Evolutionary conservation across 345 rosid genomes (phyloP).

Genomic region (Eucalyptus cloeziana): DNA sequence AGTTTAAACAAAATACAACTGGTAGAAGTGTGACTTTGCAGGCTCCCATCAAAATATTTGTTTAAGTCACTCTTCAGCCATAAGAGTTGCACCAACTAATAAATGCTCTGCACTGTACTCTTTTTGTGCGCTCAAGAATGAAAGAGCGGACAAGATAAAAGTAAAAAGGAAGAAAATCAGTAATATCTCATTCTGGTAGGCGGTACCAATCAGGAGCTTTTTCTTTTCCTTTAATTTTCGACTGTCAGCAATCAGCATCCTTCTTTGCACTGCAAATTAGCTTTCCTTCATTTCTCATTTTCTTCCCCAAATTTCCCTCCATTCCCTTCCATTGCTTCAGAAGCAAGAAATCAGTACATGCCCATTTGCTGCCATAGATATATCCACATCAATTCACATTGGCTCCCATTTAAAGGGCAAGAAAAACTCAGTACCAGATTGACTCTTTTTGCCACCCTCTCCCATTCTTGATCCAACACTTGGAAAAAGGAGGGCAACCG

Average conservation of each 20-base stretch:
- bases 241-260: slow-evolving; percentile 1
- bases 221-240: slow-evolving; percentile 18
- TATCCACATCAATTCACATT: not conserved
- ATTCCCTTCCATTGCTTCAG: slow-evolving; percentile 16
- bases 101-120: not conserved
- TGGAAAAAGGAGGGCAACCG: not conserved
- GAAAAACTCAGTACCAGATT: not conserved
- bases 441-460: not conserved
- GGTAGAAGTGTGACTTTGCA: not conserved
- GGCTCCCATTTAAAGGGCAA: not conserved
- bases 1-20: not conserved
- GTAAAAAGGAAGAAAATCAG: not conserved
- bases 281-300: slow-evolving; percentile 1
- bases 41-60: not conserved
- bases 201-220: slow-evolving; percentile 18
- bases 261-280: not conserved
- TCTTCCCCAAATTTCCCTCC: not conserved
- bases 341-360: slow-evolving; percentile 5
- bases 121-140: not conserved
- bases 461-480: not conserved
- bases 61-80: not conserved
- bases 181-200: slow-evolving; percentile 24
- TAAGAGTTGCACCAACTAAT: not conserved
- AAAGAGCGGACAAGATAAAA: not conserved
- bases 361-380: not conserved